Base-by-base conservation (phyloP, 2,329 filamentous ascomycete species). In the Aspergillus sp. region DNA sequence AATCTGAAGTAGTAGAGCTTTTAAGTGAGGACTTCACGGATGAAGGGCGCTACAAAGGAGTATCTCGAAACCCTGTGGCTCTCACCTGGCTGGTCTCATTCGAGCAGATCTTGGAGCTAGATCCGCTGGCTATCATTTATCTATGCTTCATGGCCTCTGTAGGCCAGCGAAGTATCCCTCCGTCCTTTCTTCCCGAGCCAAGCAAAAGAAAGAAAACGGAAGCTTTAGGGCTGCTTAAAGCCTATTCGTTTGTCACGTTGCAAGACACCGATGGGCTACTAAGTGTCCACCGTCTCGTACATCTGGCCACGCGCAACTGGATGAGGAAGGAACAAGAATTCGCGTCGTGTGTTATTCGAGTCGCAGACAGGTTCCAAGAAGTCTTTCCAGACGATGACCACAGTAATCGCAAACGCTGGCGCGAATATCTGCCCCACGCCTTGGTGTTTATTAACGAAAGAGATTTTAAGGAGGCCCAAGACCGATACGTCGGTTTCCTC, bases 1-100 rank as follows among this genome's bases (percentile, higher is more conserved):
- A 58, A 16, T 49, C 58, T 7, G 50, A 56, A 9, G 49, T 49
- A 0, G 50, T 65, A 1, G 57, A 66, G 20, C 54, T 73, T 1
- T 47, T 69, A 0, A 65, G 64, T 4, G 53, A 63, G 36, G 60
- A 67, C 3, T 66, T 75, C 38, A 64, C 66, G 5, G 68, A 64
- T 49, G 54, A 63, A 49, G 53, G 64, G 16, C 53, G 66, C 61
- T 62, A 59, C 36, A 38, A 57, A 51, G 52, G 63, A 50, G 58
- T 52, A 6, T 23, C 21, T 13, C 31, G 64, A 3, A 73, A 71
- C 29, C 67, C 71, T 2, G 61, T 74, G 1, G 63, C 67, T 0
- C 60, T 52, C 1, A 72, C 69, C 0, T 73, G 67, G 69, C 54
- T 70, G 5, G 63, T 69, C 1, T 71, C 69, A 0, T 71, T 72